Conservation (phyloP, 257 asterid species). For the Thymus quinquecostatus region DNA sequence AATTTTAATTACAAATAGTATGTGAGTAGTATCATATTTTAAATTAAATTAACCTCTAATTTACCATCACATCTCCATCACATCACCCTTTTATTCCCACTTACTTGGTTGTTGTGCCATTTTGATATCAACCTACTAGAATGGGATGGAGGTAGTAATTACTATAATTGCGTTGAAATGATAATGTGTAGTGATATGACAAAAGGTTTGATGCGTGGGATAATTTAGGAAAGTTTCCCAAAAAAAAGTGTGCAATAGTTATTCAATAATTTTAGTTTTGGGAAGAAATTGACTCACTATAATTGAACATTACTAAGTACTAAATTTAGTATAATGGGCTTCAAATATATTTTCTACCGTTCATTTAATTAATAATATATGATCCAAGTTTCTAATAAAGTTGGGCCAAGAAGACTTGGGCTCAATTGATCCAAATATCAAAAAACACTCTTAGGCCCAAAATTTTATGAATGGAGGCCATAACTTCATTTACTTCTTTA, state of each 20-base stretch:
- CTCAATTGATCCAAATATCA: neutral
- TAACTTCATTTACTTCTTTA: too few species aligned
- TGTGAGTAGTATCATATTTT: too few species aligned
- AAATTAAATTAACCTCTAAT: too few species aligned
- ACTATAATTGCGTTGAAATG: neutral
- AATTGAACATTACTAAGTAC: neutral
- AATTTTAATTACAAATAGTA: too few species aligned
- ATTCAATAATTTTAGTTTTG: neutral
- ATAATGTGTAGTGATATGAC: neutral
- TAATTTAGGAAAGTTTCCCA: conserved; percentile 23
- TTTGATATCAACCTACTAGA: too few species aligned
- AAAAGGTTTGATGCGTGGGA: conserved; percentile 1
- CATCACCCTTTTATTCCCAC: too few species aligned
- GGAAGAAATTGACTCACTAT: conserved; percentile 18
- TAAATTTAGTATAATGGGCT: neutral
- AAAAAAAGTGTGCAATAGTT: neutral
- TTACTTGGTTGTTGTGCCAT: too few species aligned
- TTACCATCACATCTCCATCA: too few species aligned
- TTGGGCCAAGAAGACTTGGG: conserved; percentile 9
- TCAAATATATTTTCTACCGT: neutral
- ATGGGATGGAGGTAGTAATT: too few species aligned
- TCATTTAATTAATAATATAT: neutral
- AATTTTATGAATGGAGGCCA: neutral
- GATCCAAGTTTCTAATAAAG: neutral
- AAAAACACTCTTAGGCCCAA: neutral